Conservation (phyloP, 441 rosid species). For the Croton laevigatus region DNA sequence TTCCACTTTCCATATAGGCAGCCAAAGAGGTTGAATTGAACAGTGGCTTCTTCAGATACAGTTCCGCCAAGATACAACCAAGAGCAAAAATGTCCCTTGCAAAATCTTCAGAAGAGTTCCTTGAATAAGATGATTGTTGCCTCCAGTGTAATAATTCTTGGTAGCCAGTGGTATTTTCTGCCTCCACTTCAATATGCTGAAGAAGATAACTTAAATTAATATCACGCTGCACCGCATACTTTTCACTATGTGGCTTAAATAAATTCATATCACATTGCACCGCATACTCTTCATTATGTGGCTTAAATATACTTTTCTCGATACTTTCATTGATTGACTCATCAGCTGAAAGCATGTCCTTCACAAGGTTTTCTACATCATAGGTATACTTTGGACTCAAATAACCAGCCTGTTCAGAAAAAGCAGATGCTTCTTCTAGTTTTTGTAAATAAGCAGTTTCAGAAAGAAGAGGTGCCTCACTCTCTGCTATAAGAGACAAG, state of each 20-base stretch:
- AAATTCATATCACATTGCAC: constrained; percentile 47
- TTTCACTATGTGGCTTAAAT: too few species aligned
- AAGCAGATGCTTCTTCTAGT: constrained; percentile 70
- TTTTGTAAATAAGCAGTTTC: constrained; percentile 56
- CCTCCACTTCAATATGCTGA: constrained; percentile 58
- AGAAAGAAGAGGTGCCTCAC: constrained; percentile 42
- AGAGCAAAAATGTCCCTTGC: constrained; percentile 76
- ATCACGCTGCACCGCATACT: constrained; percentile 31
- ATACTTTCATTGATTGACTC: constrained; percentile 24
- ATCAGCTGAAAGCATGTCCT: constrained; percentile 32
- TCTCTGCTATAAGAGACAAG: constrained; percentile 40
- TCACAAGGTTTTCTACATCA: constrained; percentile 28
- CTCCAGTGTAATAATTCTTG: constrained; percentile 77
- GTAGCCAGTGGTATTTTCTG: constrained; percentile 52
- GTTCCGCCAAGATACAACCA: constrained; percentile 86
- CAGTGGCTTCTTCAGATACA: constrained; percentile 69
- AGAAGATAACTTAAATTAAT: constrained; percentile 64
- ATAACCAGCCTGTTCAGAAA: constrained; percentile 65
- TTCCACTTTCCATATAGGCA: constrained; percentile 45
- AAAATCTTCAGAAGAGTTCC: constrained; percentile 38
- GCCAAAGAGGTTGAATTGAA: constrained; percentile 68
- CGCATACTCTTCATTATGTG: constrained; percentile 30
- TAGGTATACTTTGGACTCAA: constrained; percentile 60
- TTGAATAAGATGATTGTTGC: constrained; percentile 41
- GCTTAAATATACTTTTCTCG: constrained; percentile 25